Conservation (phyloP, 306 rosid species). For the Trifolium dubium region DNA sequence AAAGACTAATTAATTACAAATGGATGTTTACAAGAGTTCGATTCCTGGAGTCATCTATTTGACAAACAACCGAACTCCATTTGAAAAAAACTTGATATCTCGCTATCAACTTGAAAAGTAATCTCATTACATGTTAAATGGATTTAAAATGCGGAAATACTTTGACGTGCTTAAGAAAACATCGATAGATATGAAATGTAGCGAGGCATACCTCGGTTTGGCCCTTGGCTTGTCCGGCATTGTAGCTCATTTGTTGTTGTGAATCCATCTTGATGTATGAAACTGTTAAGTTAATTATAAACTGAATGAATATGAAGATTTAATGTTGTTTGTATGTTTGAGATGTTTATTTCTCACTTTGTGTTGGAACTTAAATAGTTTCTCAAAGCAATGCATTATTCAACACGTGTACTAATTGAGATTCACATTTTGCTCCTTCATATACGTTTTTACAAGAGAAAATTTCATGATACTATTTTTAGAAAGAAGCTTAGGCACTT, state of each 20-base stretch:
- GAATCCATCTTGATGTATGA: slow-evolving; percentile 44
- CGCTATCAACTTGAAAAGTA: neutral
- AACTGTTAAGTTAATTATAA: neutral
- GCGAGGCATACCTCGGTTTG: slow-evolving; percentile 50
- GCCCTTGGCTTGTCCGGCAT: slow-evolving; percentile 68
- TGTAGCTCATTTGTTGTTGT: slow-evolving; percentile 45
- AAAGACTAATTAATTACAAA: neutral
- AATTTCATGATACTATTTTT: slow-evolving; percentile 13
- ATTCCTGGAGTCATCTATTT: neutral
- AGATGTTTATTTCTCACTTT: neutral
- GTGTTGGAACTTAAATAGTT: slow-evolving; percentile 21
- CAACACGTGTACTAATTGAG: slow-evolving; percentile 28
- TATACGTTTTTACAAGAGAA: neutral
- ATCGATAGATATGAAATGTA: neutral
- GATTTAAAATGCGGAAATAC: neutral
- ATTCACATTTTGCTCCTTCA: slow-evolving; percentile 22
- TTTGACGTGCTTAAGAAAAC: neutral
- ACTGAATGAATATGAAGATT: slow-evolving; percentile 26
- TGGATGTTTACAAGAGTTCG: neutral
- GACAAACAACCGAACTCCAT: neutral
- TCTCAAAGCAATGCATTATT: neutral
- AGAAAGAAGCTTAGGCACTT: neutral
- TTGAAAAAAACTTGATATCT: neutral
- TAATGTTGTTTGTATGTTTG: slow-evolving; percentile 12
- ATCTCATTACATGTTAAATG: neutral